Evolutionary conservation across 306 rosid species (phyloP), one percentile per base, ranked within the genome.

Genomic region (Aeschynomene evenia): DNA sequence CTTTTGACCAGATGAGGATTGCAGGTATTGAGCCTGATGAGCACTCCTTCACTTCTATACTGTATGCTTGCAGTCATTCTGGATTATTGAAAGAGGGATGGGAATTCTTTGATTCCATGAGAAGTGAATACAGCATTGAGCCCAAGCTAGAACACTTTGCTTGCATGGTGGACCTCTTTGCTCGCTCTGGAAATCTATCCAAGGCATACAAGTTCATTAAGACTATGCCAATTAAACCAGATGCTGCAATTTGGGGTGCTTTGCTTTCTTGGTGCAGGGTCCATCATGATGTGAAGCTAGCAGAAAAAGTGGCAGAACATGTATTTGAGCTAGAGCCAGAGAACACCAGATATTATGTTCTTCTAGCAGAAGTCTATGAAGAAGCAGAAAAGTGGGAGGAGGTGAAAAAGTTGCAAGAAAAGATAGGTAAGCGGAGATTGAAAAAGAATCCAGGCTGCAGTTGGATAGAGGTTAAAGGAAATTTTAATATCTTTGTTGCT

Each of bases 311-410:
- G 46, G 72, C 77, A 8, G 77, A 70, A 22, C 72, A 45, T 77
- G 3, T 77, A 53, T 87, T 89, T 46, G 83, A 79, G 59, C 77
- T 83, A 33, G 92, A 83, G 80, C 90, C 92, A 14, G 96, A 87
- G 56, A 85, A 86, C 76, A 81, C 92, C 4, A 78, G 85, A 34
- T 86, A 85, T 40, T 87, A 85, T 70, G 83, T 85, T 60, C 83
- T 87, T 77, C 70, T 89, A 56, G 86, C 90, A 0, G 82, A 86
- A 37, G 77, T 89, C 43, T 89, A 86, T 70, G 89, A 87, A 8
- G 87, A 85, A 68, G 92, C 89, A 33, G 88, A 87, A 39, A 87
- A 85, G 71, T 87, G 84, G 96, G 88, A 83, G 77, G 88, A 83
- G 61, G 77, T 83, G 70, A 83, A 84, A 61, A 80, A 79, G 54